Base-by-base conservation (phyloP, 352 stramenopile genomes). In the Achlya hypogyna region DNA sequence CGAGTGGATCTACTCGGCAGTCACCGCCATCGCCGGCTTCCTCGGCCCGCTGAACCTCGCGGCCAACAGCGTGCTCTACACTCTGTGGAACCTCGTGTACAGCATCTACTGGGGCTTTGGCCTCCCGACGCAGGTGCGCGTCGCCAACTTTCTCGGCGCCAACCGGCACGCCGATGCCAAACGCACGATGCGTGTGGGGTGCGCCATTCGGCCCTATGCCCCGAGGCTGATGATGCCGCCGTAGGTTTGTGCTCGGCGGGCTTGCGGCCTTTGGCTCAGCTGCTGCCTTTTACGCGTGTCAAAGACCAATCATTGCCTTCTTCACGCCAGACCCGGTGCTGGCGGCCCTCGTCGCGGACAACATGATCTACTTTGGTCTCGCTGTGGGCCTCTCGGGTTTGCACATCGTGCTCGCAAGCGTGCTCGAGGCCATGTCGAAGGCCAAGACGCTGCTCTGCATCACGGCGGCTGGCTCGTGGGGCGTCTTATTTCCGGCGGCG, bases 21-120 rank as follows among this genome's bases (percentile, higher is more conserved):
- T 67, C 16, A 67, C 60, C 8, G 60, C 43, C 18, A 49, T 67
- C 47, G 60, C 60, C 5, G 43, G 60, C 29, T 67, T 23, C 34
- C 47, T 67, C 34, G 60, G 60, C 1, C 51, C 60, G n/a, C 70
- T 78, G 54, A 78, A 88, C 43, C 62, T 93, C 10, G 85, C 85
- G 0, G 85, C 82, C 20, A 91, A 91, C 76, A 89, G 60, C 43
- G 32, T 67, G 2, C 34, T 67, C 6, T 67, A 67, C 22, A 67
- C 51, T 29, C 60, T 67, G 20, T 67, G 60, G 60, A 67, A 67
- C 38, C 60, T 67, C 32, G 60, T 67, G 16, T 67, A 67, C 51
- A 60, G 47, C 47, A 67, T 67, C 47, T 67, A 67, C 35, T 72
- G 68, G 68, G 68, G 68, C 29, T 72, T 72, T 67, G 68, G 68